Conservation (phyloP, 1,139 yeast genomes). For the Lodderomyces parapsilosis region DNA sequence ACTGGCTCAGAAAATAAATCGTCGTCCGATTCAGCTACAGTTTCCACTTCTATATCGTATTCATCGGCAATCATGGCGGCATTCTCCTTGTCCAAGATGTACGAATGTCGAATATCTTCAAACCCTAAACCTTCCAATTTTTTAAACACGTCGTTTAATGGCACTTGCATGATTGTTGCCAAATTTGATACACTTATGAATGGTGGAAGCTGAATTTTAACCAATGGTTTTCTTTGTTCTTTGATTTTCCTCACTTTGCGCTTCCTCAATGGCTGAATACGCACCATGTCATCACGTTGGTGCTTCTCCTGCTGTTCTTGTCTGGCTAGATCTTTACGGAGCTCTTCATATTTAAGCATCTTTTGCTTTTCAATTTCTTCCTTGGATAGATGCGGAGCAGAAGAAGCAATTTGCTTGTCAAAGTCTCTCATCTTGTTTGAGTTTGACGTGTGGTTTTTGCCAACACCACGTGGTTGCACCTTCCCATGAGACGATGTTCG, state of each 20-base stretch:
- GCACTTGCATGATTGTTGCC: conserved; percentile 66
- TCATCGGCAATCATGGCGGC: conserved; percentile 88
- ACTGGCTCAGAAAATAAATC: conserved; percentile 55
- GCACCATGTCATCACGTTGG: neutral
- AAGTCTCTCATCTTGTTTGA: neutral
- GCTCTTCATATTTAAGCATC: conserved; percentile 5
- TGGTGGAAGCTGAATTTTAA: conserved; percentile 61
- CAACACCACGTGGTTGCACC: neutral
- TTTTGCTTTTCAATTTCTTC: conserved; percentile 4
- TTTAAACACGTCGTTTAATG: conserved; percentile 57
- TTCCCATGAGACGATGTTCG: neutral
- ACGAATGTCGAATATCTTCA: conserved; percentile 70
- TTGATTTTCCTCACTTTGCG: conserved; percentile 2
- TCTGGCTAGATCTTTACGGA: conserved; percentile 4
- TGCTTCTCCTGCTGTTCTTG: neutral
- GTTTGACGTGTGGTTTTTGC: neutral
- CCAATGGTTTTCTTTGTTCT: conserved; percentile 18
- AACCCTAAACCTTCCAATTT: conserved; percentile 72
- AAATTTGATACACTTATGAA: conserved; percentile 74
- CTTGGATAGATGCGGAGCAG: neutral
- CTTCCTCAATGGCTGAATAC: conserved; percentile 8
- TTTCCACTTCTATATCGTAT: conserved; percentile 67
- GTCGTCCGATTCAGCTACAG: conserved; percentile 59
- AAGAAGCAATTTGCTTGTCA: conserved; percentile 1
- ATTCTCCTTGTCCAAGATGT: conserved; percentile 81